phyloP scores from a whole-genome alignment of 768 basidiomycete species.

The Galerina sulciceps region DNA sequence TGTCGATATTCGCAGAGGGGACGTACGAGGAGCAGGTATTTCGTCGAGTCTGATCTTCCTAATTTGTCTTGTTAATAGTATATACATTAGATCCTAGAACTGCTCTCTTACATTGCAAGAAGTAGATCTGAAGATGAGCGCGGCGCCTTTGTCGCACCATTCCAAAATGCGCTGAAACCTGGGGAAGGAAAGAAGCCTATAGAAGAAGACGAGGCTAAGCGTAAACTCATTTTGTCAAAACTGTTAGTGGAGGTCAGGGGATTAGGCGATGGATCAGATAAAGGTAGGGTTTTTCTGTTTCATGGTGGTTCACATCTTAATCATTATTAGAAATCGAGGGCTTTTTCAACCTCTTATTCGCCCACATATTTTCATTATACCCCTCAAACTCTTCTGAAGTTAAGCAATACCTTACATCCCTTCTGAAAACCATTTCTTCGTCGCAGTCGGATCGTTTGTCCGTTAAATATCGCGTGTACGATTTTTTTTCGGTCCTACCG shows the following conservation, averaged over 20 bases:
- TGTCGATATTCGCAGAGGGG: slow-evolving; percentile 86
- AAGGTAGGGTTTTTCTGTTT: slow-evolving; percentile 51
- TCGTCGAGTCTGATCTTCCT: background rate
- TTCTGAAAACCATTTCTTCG: slow-evolving; percentile 60
- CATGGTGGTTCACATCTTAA: slow-evolving; percentile 5
- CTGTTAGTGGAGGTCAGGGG: slow-evolving; percentile 66
- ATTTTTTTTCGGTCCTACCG: slow-evolving; percentile 8
- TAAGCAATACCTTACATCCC: slow-evolving; percentile 49
- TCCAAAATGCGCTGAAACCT: slow-evolving; percentile 61
- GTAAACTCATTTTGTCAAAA: slow-evolving; percentile 59
- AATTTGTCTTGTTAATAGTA: slow-evolving; percentile 15
- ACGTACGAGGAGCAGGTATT: slow-evolving; percentile 86
- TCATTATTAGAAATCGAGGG: slow-evolving; percentile 68
- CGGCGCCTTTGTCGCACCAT: slow-evolving; percentile 61
- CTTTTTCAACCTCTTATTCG: slow-evolving; percentile 83
- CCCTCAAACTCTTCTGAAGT: slow-evolving; percentile 57
- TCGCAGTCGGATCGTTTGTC: slow-evolving; percentile 55
- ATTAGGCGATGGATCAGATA: slow-evolving; percentile 78
- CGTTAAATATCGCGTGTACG: slow-evolving; percentile 80
- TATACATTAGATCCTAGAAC: slow-evolving; percentile 66
- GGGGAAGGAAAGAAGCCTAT: slow-evolving; percentile 55
- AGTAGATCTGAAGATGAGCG: slow-evolving; percentile 72
- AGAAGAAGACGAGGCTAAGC: slow-evolving; percentile 56
- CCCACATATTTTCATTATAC: slow-evolving; percentile 71
- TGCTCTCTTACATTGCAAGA: slow-evolving; percentile 75